Evolutionary conservation across 129 eudicot genomes (phyloP), one percentile per base, ranked within the genome.

Genomic region (Apium graveolens): DNA sequence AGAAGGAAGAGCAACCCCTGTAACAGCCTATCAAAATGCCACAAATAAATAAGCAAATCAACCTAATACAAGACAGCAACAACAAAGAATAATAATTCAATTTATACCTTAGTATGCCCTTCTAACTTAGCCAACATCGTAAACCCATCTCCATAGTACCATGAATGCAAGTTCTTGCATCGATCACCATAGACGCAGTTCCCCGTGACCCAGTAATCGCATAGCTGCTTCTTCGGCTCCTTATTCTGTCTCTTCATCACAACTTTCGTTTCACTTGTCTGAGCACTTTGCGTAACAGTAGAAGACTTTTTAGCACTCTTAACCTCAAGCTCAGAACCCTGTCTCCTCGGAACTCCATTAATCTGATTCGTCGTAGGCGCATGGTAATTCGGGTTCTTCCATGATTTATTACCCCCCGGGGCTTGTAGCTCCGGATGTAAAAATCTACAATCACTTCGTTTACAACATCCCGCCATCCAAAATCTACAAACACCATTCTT

Each of bases 1-100:
- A 78, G 77, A 76, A 5, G 93, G 92, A 26, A 88, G 85, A 12
- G 88, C 80, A 69, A 92, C 83, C 80, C 96, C 96, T 44, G 88
- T 81, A 68, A 90, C 82, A 45, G 81, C 91, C 96, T 90, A 69
- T n/a, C 45, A 10, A 35, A 70, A 24, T 37, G 48, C 13, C 45
- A 70, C 8, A 0, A 72, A 20, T 8, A 42, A 42, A 79, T 42
- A 5, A 53, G 62, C 27, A 80, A 70, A 42, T 12, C 48, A 63
- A 37, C 26, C 65, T 39, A 2, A 60, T 2, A 27, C 2, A 21
- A 26, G n/a, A 60, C 31, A n/a, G n/a, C 31, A 60, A 60, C 68
- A 37, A 34, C 3, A 70, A 20, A 14, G 2, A 24, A 31, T 12
- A 39, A 11, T n/a, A 24, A 72, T 11, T 5, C 5, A 42, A 72